phyloP scores from a whole-genome alignment of 176 grass and related monocot genomes.

The Phoenix dactylifera region DNA sequence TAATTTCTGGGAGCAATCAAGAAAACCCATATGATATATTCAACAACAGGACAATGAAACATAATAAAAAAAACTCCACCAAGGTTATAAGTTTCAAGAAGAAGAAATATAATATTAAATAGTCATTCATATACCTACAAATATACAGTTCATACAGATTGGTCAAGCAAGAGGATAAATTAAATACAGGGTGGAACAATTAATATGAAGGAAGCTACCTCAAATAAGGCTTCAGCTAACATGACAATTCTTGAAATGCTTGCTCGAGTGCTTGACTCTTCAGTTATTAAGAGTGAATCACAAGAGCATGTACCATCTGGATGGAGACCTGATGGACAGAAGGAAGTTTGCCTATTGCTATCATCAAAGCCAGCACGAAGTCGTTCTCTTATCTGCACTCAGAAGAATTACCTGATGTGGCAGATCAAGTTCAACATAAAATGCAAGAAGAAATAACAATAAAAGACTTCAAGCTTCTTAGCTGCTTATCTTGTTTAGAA shows the following conservation, averaged over 20 bases:
- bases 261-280: constrained; percentile 61
- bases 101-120: too few species aligned
- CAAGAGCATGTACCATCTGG: constrained; percentile 78
- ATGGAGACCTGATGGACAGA: constrained; percentile 82
- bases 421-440: neutral
- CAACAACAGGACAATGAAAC: too few species aligned
- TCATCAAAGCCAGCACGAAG: constrained; percentile 52
- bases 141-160: too few species aligned
- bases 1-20: too few species aligned
- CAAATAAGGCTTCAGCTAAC: constrained; percentile 94
- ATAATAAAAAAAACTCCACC: too few species aligned
- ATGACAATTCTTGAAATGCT: constrained; percentile 96
- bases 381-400: constrained; percentile 62
- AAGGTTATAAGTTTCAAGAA: too few species aligned
- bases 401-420: neutral
- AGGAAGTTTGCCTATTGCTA: constrained; percentile 29
- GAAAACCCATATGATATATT: too few species aligned
- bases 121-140: too few species aligned
- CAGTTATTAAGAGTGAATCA: constrained; percentile 63
- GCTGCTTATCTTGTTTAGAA: too few species aligned
- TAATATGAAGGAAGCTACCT: constrained; percentile 42
- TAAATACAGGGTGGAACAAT: neutral
- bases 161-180: neutral
- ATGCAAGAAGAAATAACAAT: neutral
- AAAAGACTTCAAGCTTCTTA: neutral